These are phyloP conservation scores for Debaryomyces hansenii DNA, from an alignment of 805 yeast species.

Conservation along the genomic window DNA sequence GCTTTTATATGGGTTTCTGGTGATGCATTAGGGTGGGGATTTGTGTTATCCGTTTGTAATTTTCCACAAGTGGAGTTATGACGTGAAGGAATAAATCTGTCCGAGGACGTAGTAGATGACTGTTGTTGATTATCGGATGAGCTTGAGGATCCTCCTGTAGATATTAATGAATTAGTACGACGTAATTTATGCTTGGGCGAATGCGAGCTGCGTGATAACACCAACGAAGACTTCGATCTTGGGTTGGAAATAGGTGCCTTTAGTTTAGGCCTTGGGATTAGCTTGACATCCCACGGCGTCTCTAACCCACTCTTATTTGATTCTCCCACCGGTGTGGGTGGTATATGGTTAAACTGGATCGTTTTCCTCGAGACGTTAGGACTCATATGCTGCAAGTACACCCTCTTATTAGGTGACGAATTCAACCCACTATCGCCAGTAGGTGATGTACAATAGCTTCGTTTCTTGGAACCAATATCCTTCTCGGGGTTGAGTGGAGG, in stretches of 20 bases:
- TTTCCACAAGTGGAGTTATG: constrained; percentile 41
- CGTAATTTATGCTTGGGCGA: constrained; percentile 30
- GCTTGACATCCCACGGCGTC: not conserved
- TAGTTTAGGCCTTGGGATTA: constrained; percentile 6
- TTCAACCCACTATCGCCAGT: not conserved
- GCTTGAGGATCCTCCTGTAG: constrained; percentile 24
- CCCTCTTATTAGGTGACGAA: constrained; percentile 24
- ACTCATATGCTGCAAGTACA: constrained; percentile 33
- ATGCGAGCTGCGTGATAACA: constrained; percentile 13
- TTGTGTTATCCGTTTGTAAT: constrained; percentile 30
- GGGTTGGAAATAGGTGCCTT: constrained; percentile 21
- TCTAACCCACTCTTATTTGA: constrained; percentile 4
- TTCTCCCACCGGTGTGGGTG: constrained; percentile 4
- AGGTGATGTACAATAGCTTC: not conserved
- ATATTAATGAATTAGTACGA: constrained; percentile 33
- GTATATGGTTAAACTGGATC: constrained; percentile 17
- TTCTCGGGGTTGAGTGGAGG: not conserved
- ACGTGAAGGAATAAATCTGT: constrained; percentile 45
- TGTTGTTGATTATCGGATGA: constrained; percentile 26
- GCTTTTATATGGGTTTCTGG: constrained; percentile 57
- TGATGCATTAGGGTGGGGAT: constrained; percentile 46
- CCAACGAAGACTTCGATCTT: constrained; percentile 27
- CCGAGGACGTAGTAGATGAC: constrained; percentile 25
- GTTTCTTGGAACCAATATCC: not conserved
- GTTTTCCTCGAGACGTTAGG: constrained; percentile 33